These are phyloP conservation scores for Fomitopsis serialis DNA, from an alignment of 768 basidiomycete species.

Conservation along the genomic window DNA sequence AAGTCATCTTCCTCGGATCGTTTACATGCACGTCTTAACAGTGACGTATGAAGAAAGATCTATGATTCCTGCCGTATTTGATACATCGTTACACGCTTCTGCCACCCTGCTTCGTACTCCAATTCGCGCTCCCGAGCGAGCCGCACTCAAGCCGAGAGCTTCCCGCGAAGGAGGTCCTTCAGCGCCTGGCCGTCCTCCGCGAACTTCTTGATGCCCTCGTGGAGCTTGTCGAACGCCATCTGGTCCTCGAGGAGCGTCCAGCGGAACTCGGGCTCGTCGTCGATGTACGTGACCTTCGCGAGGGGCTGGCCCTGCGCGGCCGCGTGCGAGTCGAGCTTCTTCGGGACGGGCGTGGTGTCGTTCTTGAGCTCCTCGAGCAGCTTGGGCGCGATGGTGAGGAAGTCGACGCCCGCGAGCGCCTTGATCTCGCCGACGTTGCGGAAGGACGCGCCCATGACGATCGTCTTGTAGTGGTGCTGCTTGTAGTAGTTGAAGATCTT, in stretches of 20 bases:
- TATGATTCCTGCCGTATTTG: too few relatives aligned
- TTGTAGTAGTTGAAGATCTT: conserved; percentile 99
- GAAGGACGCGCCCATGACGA: conserved; percentile 99
- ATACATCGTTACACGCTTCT: too few relatives aligned
- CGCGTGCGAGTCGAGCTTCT: conserved; percentile 67
- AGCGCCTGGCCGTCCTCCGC: conserved; percentile 91
- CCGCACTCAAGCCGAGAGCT: conserved; percentile 40
- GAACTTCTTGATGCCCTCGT: conserved; percentile 98
- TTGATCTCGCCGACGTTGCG: conserved; percentile 97
- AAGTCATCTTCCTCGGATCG: too few relatives aligned
- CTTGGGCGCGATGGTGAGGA: conserved; percentile 88
- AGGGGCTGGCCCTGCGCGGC: conserved; percentile 57
- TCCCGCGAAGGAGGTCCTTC: conserved; percentile 74
- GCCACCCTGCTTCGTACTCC: too few relatives aligned
- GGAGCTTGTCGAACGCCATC: conserved; percentile 99
- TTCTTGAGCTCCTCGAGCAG: conserved; percentile 92
- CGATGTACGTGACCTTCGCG: conserved; percentile 76
- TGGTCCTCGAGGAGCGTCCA: conserved; percentile 88
- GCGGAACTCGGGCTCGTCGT: conserved; percentile 95
- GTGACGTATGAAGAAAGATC: too few relatives aligned
- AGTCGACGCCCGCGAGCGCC: conserved; percentile 94
- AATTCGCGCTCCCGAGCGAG: too few relatives aligned
- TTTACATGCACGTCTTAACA: too few relatives aligned
- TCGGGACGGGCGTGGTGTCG: conserved; percentile 71
- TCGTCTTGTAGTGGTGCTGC: conserved; percentile 96